Conservation (phyloP, 2,329 filamentous ascomycete species). For the Paecilomyces niveus region DNA sequence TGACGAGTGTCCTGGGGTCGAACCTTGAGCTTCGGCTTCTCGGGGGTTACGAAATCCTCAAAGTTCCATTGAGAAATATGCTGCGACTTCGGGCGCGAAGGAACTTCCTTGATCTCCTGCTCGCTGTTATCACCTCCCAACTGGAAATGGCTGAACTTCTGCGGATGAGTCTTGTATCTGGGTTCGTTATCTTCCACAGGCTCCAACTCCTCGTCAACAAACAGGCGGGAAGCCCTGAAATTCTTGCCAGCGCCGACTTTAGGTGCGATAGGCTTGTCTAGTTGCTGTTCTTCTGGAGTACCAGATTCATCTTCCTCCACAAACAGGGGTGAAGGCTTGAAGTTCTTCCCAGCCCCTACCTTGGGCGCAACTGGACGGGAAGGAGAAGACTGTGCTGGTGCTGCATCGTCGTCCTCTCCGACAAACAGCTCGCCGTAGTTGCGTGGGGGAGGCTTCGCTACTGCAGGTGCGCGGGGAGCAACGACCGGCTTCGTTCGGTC, state of each 20-base stretch:
- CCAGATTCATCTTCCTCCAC: slow-evolving; percentile 11
- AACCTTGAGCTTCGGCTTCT: slow-evolving; percentile 61
- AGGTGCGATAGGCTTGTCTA: slow-evolving; percentile 27
- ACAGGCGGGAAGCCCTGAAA: slow-evolving; percentile 48
- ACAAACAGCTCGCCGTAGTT: slow-evolving; percentile 64
- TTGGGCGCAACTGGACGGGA: slow-evolving; percentile 8
- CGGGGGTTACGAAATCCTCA: slow-evolving; percentile 76
- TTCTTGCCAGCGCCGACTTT: slow-evolving; percentile 46
- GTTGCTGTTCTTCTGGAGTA: neutral
- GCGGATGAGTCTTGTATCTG: slow-evolving; percentile 58
- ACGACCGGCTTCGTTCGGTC: slow-evolving; percentile 47
- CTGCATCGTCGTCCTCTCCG: slow-evolving; percentile 35
- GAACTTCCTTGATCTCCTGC: slow-evolving; percentile 18
- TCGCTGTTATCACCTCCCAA: slow-evolving; percentile 24
- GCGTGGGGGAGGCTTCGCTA: slow-evolving; percentile 64
- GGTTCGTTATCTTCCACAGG: slow-evolving; percentile 38
- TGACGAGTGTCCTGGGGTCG: slow-evolving; percentile 66
- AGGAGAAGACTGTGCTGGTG: slow-evolving; percentile 7
- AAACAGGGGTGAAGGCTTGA: slow-evolving; percentile 3
- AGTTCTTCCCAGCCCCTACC: slow-evolving; percentile 9
- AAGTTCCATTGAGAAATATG: slow-evolving; percentile 78
- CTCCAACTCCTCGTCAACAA: slow-evolving; percentile 32
- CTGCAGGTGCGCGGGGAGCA: slow-evolving; percentile 53
- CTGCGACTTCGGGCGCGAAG: slow-evolving; percentile 29
- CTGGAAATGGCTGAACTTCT: slow-evolving; percentile 66